Evolutionary conservation across 2,329 filamentous ascomycete species (phyloP).

Genomic region (Hymenoscyphus repandus): DNA sequence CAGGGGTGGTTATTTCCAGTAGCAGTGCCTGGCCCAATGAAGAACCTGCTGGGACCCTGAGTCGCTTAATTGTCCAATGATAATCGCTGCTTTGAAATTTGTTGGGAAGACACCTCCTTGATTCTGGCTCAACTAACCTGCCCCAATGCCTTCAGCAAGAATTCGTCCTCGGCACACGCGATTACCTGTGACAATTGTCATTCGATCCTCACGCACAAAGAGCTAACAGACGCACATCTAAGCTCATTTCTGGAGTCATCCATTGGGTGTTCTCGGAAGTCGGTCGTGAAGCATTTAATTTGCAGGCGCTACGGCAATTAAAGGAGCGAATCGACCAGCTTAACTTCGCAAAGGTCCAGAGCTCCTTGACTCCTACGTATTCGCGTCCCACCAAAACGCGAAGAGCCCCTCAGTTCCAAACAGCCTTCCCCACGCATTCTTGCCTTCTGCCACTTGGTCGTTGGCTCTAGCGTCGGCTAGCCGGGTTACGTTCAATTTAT

Average conservation of each 20-base stretch:
- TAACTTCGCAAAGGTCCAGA: neutral
- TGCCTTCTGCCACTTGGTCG: constrained; percentile 3
- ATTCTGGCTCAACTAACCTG: too few relatives aligned
- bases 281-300: neutral
- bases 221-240: neutral
- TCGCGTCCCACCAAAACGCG: constrained; percentile 4
- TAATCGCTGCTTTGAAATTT: too few relatives aligned
- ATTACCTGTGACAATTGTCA: constrained; percentile 1
- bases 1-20: too few relatives aligned
- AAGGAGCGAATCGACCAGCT: neutral
- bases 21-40: too few relatives aligned
- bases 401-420: neutral
- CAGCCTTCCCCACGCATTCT: constrained; percentile 9
- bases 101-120: neutral
- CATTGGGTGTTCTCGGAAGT: neutral
- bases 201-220: neutral
- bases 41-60: too few relatives aligned
- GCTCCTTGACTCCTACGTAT: neutral
- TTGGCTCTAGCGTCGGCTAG: constrained; percentile 4
- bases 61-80: too few relatives aligned
- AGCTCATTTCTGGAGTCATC: neutral
- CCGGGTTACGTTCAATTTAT: constrained; percentile 11
- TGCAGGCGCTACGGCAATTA: neutral
- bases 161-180: neutral
- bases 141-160: too few relatives aligned